Evolutionary conservation across 1,284 basidiomycete species (phyloP).

Genomic region (Marasmius sp.): DNA sequence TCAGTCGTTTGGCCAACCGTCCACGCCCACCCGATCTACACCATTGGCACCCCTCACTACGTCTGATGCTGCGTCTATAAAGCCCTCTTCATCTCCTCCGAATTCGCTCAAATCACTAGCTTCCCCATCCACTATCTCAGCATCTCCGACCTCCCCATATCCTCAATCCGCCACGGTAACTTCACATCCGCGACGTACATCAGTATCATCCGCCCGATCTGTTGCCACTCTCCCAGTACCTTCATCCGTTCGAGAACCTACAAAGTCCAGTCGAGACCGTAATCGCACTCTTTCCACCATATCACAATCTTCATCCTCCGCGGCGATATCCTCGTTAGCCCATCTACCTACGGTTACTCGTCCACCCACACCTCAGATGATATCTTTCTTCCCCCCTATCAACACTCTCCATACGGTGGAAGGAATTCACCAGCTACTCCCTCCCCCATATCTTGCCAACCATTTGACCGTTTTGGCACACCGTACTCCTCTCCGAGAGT

Average conservation of each 20-base stretch:
- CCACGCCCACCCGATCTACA: conserved; percentile 42
- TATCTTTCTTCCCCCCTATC: conserved; percentile 27
- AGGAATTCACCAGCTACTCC: conserved; percentile 61
- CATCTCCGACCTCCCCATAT: conserved; percentile 16
- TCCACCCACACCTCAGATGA: conserved; percentile 51
- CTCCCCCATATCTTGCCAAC: conserved; percentile 64
- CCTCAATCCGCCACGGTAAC: not conserved
- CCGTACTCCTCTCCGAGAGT: conserved; percentile 65
- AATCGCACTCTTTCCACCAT: conserved; percentile 65
- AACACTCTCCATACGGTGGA: conserved; percentile 23
- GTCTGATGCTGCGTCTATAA: conserved; percentile 18
- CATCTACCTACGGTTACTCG: conserved; percentile 54
- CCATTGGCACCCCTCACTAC: conserved; percentile 63
- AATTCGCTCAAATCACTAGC: conserved; percentile 28
- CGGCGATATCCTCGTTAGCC: conserved; percentile 64
- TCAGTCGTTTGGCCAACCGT: conserved; percentile 53
- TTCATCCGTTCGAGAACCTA: conserved; percentile 29
- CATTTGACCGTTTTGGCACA: conserved; percentile 66
- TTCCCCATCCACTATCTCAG: conserved; percentile 13
- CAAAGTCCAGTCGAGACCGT: conserved; percentile 47
- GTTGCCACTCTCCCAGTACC: conserved; percentile 58
- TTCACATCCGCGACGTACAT: conserved; percentile 46
- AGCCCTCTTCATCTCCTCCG: conserved; percentile 34
- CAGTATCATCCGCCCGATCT: conserved; percentile 65
- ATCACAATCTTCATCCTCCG: conserved; percentile 58